phyloP scores from a whole-genome alignment of 2,329 filamentous ascomycete species.

The Talaromyces sp. region DNA sequence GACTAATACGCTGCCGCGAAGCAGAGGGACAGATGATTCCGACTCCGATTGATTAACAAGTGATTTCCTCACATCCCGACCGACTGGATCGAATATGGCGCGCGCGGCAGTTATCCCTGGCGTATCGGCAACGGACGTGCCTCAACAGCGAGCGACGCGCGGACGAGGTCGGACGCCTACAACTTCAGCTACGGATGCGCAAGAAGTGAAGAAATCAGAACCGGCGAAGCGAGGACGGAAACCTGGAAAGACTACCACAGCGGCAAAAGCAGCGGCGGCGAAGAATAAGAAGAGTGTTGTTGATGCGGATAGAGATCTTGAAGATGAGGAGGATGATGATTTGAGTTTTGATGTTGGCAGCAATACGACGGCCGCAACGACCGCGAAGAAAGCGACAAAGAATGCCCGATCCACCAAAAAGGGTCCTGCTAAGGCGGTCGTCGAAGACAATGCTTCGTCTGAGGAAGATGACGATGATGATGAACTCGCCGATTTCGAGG shows the following conservation, averaged over 20 bases:
- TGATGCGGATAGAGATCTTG: not conserved
- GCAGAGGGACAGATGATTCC: not conserved
- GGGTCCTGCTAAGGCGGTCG: not conserved
- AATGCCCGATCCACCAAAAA: not conserved
- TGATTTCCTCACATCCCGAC: not conserved
- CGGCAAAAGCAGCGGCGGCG: constrained; percentile 8
- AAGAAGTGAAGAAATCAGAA: constrained; percentile 1
- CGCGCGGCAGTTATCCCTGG: constrained; percentile 16
- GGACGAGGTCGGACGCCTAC: constrained; percentile 7
- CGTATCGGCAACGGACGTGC: constrained; percentile 1
- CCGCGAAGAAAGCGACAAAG: not conserved
- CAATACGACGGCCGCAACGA: not conserved
- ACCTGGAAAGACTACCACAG: constrained; percentile 5
- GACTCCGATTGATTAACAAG: not conserved
- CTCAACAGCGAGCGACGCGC: constrained; percentile 9
- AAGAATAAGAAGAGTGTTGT: constrained; percentile 4
- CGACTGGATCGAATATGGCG: constrained; percentile 6
- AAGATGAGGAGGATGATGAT: constrained; percentile 12
- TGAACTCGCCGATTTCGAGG: constrained; percentile 25
- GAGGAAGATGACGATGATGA: constrained; percentile 20
- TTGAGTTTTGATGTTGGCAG: not conserved
- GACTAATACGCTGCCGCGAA: not conserved
- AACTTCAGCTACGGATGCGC: not conserved
- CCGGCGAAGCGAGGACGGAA: constrained; percentile 14
- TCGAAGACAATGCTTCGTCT: not conserved